Base-by-base conservation (phyloP, 441 rosid genomes). In the Syzygium syzygioides region DNA sequence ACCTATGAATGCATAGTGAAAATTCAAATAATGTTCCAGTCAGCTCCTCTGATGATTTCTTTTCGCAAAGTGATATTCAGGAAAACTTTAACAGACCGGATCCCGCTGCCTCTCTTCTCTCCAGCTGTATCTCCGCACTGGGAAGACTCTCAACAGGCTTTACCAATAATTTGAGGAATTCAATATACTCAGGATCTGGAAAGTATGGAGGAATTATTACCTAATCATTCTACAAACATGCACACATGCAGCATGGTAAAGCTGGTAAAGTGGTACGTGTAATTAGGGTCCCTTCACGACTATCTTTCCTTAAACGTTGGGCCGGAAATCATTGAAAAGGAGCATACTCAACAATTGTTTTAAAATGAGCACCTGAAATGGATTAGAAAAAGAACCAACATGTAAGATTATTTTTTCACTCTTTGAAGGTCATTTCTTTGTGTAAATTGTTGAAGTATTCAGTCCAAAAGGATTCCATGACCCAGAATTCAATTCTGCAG, bases 271-370 rank as follows among this genome's bases (percentile, higher is more conserved):
- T 76, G 26, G 60, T 89, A 95, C 96, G 95, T 90, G 89, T 92
- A 30, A 91, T 90, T 91, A 97, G 94, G 86, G 98, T 91, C 87
- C 98, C 98, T 92, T 97, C 96, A 90, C 97, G 94, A 79, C 91
- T 93, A 95, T 96, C 96, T 87, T 88, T 95, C 89, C 91, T 93
- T 66, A 91, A 79, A 88, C 87, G 90, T 30, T 89, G 91, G 89
- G 91, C 95, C 4, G 98, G 98, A 85, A 93, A 91, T 59, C 92
- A 93, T 90, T 96, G 98, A 8, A 93, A 95, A 85, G 99, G 97
- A 53, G 99, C 96, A 89, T 96, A 96, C 88, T 97, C 99, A 89
- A 97, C 97, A 85, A 92, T 89, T 64, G 96, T 94, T 93, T 94
- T 95, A 85, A 91, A 96, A 87, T 93, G 98, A 91, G 95, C 88